These are phyloP conservation scores for Plantago ovata DNA, from an alignment of 257 asterid genomes.

Conservation along the genomic window DNA sequence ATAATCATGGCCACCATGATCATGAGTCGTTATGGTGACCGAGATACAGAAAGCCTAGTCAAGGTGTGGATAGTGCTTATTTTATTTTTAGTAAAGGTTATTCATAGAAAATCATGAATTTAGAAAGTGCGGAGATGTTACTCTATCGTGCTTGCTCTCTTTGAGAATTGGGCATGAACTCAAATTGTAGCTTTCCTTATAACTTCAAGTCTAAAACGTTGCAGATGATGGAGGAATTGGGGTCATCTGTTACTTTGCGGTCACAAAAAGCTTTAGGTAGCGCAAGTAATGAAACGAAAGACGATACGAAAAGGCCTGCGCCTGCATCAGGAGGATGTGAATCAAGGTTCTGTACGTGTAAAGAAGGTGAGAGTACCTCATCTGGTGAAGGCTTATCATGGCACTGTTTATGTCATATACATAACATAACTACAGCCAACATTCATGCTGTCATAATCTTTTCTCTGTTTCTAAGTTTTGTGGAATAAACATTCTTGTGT, in stretches of 20 bases:
- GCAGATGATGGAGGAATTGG: slow-evolving; percentile 89
- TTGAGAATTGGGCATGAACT: background rate
- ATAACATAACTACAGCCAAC: background rate
- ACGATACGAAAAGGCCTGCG: slow-evolving; percentile 70
- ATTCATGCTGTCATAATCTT: background rate
- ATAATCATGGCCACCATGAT: slow-evolving; percentile 85
- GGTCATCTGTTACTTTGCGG: slow-evolving; percentile 64
- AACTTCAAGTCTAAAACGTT: slow-evolving; percentile 25
- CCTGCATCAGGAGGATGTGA: slow-evolving; percentile 93
- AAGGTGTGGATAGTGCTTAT: slow-evolving; percentile 49
- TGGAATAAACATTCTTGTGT: background rate
- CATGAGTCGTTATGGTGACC: slow-evolving; percentile 98
- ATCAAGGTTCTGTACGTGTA: slow-evolving; percentile 94
- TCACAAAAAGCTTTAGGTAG: slow-evolving; percentile 48
- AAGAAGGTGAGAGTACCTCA: slow-evolving; percentile 63
- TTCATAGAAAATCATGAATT: slow-evolving; percentile 14
- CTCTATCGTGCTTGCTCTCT: background rate
- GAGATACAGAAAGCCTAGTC: slow-evolving; percentile 82
- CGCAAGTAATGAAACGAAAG: slow-evolving; percentile 30
- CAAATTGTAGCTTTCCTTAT: slow-evolving; percentile 12
- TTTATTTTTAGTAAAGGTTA: background rate
- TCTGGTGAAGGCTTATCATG: slow-evolving; percentile 3
- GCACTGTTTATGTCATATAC: too few relatives aligned
- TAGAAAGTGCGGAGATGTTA: background rate
- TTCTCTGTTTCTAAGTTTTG: background rate